Evolutionary conservation across 257 asterid species (phyloP).

Genomic region (Cruciata laevipes): DNA sequence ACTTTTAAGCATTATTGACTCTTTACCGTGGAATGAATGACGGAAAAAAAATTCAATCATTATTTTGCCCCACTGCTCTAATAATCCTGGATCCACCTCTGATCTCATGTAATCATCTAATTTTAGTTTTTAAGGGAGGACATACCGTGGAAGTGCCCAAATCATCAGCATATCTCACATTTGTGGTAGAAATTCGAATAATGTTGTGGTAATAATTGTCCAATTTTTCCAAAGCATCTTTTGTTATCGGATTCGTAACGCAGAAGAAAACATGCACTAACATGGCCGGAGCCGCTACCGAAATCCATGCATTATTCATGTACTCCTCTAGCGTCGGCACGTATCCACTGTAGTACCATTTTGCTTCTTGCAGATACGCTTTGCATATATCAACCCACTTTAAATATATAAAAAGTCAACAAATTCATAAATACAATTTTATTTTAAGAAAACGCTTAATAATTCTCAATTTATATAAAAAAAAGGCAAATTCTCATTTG

Average conservation of each 20-base stretch:
- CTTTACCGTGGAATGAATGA: too few species aligned
- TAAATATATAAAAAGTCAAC: neutral
- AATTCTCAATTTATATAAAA: too few species aligned
- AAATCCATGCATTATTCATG: constrained; percentile 23
- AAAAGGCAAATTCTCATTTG: too few species aligned
- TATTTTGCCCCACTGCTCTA: too few species aligned
- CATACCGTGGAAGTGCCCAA: constrained; percentile 31
- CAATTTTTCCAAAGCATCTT: constrained; percentile 16
- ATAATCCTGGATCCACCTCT: too few species aligned
- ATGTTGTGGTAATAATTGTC: constrained; percentile 16
- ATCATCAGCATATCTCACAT: constrained; percentile 22
- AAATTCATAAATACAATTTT: too few species aligned
- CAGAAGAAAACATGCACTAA: constrained; percentile 14
- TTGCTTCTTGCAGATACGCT: constrained; percentile 17
- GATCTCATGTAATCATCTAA: too few species aligned
- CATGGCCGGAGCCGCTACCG: constrained; percentile 11
- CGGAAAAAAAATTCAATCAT: too few species aligned
- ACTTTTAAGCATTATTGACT: too few species aligned
- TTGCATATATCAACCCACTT: constrained; percentile 17
- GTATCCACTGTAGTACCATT: constrained; percentile 24
- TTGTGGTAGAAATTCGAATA: constrained; percentile 19
- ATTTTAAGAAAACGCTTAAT: too few species aligned
- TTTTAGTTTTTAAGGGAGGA: too few species aligned
- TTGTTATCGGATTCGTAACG: constrained; percentile 20
- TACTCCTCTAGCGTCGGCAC: constrained; percentile 27